Evolutionary conservation across 352 stramenopile genomes (phyloP).

Genomic region (Phytopythium cucurbitacearum): DNA sequence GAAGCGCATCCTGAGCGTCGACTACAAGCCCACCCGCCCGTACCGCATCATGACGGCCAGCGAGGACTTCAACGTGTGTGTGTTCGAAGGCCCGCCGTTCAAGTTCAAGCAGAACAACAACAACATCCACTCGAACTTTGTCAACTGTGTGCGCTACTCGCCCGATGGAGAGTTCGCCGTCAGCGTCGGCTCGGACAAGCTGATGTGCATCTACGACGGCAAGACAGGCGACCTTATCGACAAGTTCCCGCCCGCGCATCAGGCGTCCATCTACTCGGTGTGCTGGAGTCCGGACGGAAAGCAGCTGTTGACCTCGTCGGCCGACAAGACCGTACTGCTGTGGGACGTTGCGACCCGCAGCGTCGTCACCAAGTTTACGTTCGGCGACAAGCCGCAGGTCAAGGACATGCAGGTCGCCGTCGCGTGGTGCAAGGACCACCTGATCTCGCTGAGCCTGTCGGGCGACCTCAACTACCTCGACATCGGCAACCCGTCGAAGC

Average conservation of each 20-base stretch:
- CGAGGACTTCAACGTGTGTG: conserved; percentile 94
- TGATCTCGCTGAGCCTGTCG: conserved; percentile 81
- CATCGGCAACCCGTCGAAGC: conserved; percentile 51
- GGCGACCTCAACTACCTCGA: conserved; percentile 85
- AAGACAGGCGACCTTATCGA: conserved; percentile 83
- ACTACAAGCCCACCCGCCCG: conserved; percentile 92
- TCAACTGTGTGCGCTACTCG: conserved; percentile 95
- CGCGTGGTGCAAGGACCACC: conserved; percentile 65
- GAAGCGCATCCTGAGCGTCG: conserved; percentile 90
- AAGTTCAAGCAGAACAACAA: conserved; percentile 93
- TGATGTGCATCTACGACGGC: conserved; percentile 94
- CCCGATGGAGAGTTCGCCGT: conserved; percentile 86
- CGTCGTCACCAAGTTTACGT: conserved; percentile 83
- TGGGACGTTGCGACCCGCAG: conserved; percentile 78
- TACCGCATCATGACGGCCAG: conserved; percentile 94
- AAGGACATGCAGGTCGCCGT: conserved; percentile 85
- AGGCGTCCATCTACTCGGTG: conserved; percentile 94
- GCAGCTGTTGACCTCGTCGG: conserved; percentile 92
- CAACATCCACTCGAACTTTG: conserved; percentile 93
- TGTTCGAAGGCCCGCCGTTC: conserved; percentile 96
- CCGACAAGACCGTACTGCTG: conserved; percentile 95
- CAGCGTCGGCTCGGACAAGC: conserved; percentile 93
- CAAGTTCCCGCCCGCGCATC: conserved; percentile 80
- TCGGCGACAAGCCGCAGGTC: conserved; percentile 56
- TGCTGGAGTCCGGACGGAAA: conserved; percentile 89